phyloP scores from a whole-genome alignment of 2,329 filamentous ascomycete species.

The Penicillium corylophilum region DNA sequence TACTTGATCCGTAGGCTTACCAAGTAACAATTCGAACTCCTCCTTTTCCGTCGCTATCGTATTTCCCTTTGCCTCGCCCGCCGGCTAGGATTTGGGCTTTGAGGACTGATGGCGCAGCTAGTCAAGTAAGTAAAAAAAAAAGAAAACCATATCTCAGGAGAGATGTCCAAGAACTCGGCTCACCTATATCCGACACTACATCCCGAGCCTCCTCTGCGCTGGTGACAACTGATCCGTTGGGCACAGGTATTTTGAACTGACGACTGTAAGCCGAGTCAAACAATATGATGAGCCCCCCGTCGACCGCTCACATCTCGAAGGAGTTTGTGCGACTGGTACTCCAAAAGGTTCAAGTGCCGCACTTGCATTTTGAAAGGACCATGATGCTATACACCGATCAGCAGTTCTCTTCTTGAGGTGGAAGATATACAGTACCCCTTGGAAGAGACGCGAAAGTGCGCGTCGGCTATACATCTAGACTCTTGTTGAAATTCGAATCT shows the following conservation, averaged over 20 bases:
- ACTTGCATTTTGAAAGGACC: constrained; percentile 14
- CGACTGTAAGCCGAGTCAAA: not conserved
- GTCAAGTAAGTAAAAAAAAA: constrained; percentile 1
- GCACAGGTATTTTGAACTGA: constrained; percentile 30
- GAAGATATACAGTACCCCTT: not conserved
- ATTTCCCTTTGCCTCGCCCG: constrained; percentile 32
- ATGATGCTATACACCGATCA: constrained; percentile 6
- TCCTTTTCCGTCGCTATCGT: constrained; percentile 29
- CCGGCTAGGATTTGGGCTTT: constrained; percentile 36
- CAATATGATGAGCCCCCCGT: not conserved
- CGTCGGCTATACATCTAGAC: constrained; percentile 5
- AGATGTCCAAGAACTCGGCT: not conserved
- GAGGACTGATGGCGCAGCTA: constrained; percentile 29
- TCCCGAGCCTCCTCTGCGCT: constrained; percentile 22
- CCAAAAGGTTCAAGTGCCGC: constrained; percentile 23
- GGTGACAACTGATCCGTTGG: constrained; percentile 24
- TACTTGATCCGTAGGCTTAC: constrained; percentile 11
- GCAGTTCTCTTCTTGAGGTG: not conserved
- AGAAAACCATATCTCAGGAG: not conserved
- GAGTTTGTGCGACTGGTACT: constrained; percentile 27
- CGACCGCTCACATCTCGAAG: constrained; percentile 19
- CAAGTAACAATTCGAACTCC: constrained; percentile 29
- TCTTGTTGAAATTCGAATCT: not conserved
- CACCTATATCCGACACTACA: constrained; percentile 27
- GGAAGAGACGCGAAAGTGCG: not conserved